A percentile compares a stretch with the other conserved stretches of the same genome.
Conservation (phyloP, 1,284 basidiomycete species). For the Rhodotorula sp. region DNA sequence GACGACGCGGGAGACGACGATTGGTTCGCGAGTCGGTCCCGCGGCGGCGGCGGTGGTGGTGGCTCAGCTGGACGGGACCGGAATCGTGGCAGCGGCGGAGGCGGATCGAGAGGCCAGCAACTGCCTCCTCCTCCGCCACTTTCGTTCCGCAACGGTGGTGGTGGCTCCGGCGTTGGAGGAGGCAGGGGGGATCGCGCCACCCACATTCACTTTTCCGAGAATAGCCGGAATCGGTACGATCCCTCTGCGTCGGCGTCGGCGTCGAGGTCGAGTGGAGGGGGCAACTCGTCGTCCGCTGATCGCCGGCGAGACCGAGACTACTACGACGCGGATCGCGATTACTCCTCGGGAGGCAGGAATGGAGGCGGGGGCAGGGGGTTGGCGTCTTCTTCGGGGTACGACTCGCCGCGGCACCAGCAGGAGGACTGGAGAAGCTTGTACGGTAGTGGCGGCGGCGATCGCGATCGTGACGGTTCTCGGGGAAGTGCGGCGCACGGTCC, state of each 20-base stretch:
- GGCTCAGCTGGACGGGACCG: not conserved
- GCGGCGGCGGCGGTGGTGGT: not conserved
- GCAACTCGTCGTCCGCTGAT: not conserved
- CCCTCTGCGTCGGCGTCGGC: no score
- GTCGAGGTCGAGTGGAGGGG: not conserved
- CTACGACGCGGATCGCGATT: constrained; percentile 9
- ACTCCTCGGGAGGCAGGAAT: not conserved
- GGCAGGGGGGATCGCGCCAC: not conserved
- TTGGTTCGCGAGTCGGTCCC: constrained; percentile 32
- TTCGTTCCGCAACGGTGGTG: not conserved
- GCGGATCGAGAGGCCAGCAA: not conserved
- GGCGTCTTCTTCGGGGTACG: not conserved
- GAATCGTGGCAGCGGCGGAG: not conserved
- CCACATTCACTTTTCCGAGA: constrained; percentile 23
- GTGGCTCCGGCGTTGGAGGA: not conserved
- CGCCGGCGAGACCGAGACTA: constrained; percentile 2
- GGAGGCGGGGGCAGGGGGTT: not conserved
- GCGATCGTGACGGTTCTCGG: not conserved
- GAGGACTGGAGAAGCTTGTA: constrained; percentile 7
- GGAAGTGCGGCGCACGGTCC: not conserved
- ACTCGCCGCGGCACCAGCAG: constrained; percentile 3
- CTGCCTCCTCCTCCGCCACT: constrained; percentile 1
- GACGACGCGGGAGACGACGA: constrained; percentile 31
- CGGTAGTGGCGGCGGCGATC: not conserved
- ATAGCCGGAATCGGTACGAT: constrained; percentile 12